A percentile compares a stretch with the other conserved stretches of the same genome.
These are phyloP conservation scores for Entomortierella parvispora DNA, from an alignment of 192 early-diverging fungal genomes.

Conservation along the genomic window DNA sequence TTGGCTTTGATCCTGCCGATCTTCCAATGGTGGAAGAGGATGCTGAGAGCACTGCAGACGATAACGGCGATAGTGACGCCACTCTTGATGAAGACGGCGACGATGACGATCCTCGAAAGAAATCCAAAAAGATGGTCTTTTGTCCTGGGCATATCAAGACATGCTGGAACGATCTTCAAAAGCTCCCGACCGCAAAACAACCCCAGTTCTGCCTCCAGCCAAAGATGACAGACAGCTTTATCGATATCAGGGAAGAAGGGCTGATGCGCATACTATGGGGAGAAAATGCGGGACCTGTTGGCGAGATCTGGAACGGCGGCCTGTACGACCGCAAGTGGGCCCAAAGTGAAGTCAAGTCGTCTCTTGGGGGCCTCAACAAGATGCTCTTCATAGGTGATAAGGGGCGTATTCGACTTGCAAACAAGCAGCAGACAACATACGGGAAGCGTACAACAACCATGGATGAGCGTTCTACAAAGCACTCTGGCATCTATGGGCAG, in stretches of 20 bases:
- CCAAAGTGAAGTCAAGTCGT: neutral
- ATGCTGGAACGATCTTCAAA: too few species aligned
- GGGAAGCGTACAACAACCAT: conserved; percentile 1
- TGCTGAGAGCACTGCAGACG: too few species aligned
- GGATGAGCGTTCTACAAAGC: neutral
- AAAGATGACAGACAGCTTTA: too few species aligned
- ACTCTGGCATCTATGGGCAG: neutral
- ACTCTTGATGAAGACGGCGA: too few species aligned
- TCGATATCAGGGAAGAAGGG: too few species aligned
- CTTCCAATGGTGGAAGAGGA: too few species aligned
- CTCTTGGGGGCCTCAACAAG: neutral
- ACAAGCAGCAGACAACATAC: conserved; percentile 1
- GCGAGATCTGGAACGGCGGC: neutral
- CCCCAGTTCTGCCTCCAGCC: too few species aligned
- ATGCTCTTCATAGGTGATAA: conserved; percentile 7
- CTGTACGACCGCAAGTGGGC: neutral
- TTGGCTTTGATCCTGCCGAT: too few species aligned
- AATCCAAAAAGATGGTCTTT: too few species aligned
- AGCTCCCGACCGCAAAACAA: neutral
- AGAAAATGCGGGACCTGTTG: neutral
- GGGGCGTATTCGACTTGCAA: neutral
- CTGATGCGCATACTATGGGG: neutral
- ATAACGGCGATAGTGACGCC: too few species aligned
- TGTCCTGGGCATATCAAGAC: too few species aligned
- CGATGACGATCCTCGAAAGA: too few species aligned